Conservation (phyloP, 768 basidiomycete species). For the Amanita thiersii region DNA sequence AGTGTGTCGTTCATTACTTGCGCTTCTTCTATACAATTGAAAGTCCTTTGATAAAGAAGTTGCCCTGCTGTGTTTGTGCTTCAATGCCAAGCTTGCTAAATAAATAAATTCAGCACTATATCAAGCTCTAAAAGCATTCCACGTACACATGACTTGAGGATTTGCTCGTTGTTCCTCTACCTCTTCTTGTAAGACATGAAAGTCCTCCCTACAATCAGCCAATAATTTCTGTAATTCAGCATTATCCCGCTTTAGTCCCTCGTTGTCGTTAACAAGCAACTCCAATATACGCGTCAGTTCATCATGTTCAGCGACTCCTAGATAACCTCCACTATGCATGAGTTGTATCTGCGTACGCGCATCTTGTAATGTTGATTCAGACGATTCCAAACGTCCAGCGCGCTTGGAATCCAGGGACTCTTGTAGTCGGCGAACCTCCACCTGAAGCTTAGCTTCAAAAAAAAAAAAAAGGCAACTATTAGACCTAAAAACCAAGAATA, state of each 20-base stretch:
- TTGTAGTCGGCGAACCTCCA: constrained; percentile 56
- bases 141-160: constrained; percentile 1
- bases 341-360: constrained; percentile 52
- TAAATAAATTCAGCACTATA: background rate
- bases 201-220: constrained; percentile 69
- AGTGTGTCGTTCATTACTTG: constrained; percentile 19
- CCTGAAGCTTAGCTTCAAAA: constrained; percentile 55
- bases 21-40: constrained; percentile 17
- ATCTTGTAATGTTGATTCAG: constrained; percentile 59
- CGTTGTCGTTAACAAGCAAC: constrained; percentile 81
- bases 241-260: constrained; percentile 74
- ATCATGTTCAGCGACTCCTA: constrained; percentile 33
- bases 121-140: background rate
- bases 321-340: constrained; percentile 1
- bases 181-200: constrained; percentile 62
- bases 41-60: constrained; percentile 5
- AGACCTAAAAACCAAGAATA: constrained; percentile 2
- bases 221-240: constrained; percentile 71
- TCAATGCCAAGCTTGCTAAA: background rate
- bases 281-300: constrained; percentile 69
- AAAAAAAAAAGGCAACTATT: constrained; percentile 1
- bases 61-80: constrained; percentile 18
- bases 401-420: constrained; percentile 55
- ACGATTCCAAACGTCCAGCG: constrained; percentile 52
- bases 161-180: constrained; percentile 62